Percentiles rank a stretch among this genome's conserved stretches.
phyloP scores from a whole-genome alignment of 192 early-diverging fungal genomes.

The Rhizoclosmatium sp. region DNA sequence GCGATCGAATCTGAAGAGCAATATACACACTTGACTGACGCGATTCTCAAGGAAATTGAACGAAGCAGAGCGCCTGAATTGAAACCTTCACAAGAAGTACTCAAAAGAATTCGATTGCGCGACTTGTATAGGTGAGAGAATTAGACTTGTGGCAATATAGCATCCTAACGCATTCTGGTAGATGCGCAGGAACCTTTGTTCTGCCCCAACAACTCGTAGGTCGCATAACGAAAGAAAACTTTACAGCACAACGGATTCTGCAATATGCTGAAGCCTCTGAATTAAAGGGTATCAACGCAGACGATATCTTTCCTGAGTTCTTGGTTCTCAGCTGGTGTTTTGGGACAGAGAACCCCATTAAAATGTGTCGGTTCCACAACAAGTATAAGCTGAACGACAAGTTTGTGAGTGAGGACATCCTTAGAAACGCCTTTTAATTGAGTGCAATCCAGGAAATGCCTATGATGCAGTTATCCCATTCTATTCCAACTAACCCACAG shows the following conservation, averaged over 20 bases:
- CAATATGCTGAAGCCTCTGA: conserved; percentile 38
- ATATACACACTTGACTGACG: conserved; percentile 85
- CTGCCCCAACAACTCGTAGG: background rate
- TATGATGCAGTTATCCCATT: conserved; percentile 73
- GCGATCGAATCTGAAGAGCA: conserved; percentile 68
- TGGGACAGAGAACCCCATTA: conserved; percentile 86
- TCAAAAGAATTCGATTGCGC: conserved; percentile 78
- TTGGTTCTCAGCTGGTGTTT: conserved; percentile 84
- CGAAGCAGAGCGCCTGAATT: conserved; percentile 53
- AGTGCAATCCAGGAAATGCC: conserved; percentile 46
- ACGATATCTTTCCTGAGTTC: conserved; percentile 80
- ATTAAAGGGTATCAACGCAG: conserved; percentile 58
- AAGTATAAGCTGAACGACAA: conserved; percentile 62
- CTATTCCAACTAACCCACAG: conserved; percentile 73
- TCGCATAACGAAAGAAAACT: conserved; percentile 51
- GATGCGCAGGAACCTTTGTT: conserved; percentile 34
- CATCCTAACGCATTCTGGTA: background rate
- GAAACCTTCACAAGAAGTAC: conserved; percentile 68
- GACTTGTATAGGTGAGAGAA: conserved; percentile 78
- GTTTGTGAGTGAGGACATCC: background rate
- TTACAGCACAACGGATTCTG: conserved; percentile 65
- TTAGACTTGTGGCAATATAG: background rate
- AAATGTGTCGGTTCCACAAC: conserved; percentile 80
- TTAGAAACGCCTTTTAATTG: conserved; percentile 15
- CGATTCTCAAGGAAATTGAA: conserved; percentile 71